These are phyloP conservation scores for Crithidia bombi DNA, from an alignment of 208 protist genomes.

Conservation along the genomic window DNA sequence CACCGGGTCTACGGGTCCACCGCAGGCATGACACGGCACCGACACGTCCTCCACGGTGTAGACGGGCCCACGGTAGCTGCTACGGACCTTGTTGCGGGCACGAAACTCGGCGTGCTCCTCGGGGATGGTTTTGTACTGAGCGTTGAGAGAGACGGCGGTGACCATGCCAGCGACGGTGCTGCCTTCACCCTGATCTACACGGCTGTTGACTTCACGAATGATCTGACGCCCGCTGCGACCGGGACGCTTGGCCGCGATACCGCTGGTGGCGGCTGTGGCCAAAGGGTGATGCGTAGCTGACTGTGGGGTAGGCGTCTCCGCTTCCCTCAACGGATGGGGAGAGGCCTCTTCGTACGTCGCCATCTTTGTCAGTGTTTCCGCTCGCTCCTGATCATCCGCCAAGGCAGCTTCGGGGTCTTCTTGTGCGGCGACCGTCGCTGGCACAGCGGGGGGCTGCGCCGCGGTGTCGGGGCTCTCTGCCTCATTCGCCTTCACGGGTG, in stretches of 20 bases:
- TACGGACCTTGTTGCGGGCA: slow-evolving; percentile 42
- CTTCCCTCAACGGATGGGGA: no score
- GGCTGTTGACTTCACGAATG: slow-evolving; percentile 5
- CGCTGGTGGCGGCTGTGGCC: not conserved
- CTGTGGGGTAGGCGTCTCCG: no score
- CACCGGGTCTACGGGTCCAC: slow-evolving; percentile 77
- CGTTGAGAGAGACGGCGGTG: slow-evolving; percentile 42
- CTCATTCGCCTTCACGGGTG: not conserved
- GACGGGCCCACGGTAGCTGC: slow-evolving; percentile 66
- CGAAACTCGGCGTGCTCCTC: slow-evolving; percentile 71
- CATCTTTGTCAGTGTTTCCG: no score
- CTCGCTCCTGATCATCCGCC: no score
- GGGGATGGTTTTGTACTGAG: slow-evolving; percentile 46
- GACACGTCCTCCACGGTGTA: slow-evolving; percentile 76
- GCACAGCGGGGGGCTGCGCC: no score
- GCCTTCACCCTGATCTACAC: not conserved
- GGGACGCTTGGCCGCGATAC: slow-evolving; percentile 7
- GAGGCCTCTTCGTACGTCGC: no score
- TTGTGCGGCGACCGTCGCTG: no score
- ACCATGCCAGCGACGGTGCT: slow-evolving; percentile 11
- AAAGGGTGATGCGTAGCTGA: no score
- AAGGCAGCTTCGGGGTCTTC: no score
- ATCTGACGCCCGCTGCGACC: slow-evolving; percentile 12
- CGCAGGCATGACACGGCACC: slow-evolving; percentile 66
- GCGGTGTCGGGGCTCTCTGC: not conserved